phyloP scores from a whole-genome alignment of 257 asterid species.

The Solanum etuberosum region DNA sequence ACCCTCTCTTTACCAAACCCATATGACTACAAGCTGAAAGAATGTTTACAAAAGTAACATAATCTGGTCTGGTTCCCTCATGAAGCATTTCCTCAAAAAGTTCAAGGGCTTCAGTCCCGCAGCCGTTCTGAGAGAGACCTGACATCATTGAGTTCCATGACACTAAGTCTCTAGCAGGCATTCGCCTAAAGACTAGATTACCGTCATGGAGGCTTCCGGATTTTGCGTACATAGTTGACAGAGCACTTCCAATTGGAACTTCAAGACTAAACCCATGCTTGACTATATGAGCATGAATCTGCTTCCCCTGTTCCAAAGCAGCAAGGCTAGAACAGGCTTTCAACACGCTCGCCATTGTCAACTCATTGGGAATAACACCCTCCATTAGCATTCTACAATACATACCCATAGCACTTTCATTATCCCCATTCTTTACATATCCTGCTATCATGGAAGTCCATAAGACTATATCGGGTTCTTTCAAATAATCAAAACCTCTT shows the following conservation, averaged over 20 bases:
- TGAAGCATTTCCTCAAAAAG: slow-evolving; percentile 66
- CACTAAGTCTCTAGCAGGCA: slow-evolving; percentile 67
- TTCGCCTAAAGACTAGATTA: slow-evolving; percentile 40
- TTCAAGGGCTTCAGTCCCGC: slow-evolving; percentile 55
- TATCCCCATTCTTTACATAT: slow-evolving; percentile 69
- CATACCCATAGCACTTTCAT: slow-evolving; percentile 50
- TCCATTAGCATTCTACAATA: slow-evolving; percentile 61
- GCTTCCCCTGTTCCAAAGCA: slow-evolving; percentile 81
- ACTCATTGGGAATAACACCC: slow-evolving; percentile 57
- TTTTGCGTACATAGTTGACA: slow-evolving; percentile 75
- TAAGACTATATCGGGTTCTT: slow-evolving; percentile 56
- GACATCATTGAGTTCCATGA: slow-evolving; percentile 94
- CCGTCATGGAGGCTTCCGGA: slow-evolving; percentile 68
- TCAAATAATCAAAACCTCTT: slow-evolving; percentile 47
- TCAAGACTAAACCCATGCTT: slow-evolving; percentile 64
- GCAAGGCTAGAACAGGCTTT: slow-evolving; percentile 79
- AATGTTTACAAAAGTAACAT: slow-evolving; percentile 59
- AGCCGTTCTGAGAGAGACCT: slow-evolving; percentile 76
- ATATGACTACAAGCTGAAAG: slow-evolving; percentile 85
- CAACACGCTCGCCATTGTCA: slow-evolving; percentile 67
- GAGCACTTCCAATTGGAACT: slow-evolving; percentile 81
- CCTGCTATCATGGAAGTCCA: slow-evolving; percentile 90
- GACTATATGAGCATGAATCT: slow-evolving; percentile 58
- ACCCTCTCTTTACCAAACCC: slow-evolving; percentile 68
- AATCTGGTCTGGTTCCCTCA: slow-evolving; percentile 48